These are phyloP conservation scores for Parachlorella kessleri DNA, from an alignment of 139 green algal species.

Conservation along the genomic window DNA sequence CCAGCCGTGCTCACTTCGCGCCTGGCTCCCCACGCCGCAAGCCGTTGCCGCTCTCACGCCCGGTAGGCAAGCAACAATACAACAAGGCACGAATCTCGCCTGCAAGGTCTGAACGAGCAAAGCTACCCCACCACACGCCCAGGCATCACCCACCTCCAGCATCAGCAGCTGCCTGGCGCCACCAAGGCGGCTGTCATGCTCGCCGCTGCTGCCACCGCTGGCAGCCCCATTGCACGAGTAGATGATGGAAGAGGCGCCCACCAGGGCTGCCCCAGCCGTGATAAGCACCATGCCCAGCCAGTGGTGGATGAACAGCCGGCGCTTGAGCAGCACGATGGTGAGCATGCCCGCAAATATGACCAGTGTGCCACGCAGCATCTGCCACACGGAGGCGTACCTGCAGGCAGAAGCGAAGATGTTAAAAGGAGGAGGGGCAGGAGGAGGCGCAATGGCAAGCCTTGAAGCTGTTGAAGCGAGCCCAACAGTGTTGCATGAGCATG, in stretches of 20 bases:
- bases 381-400: conserved; percentile 79
- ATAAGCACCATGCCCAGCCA: conserved; percentile 87
- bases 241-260: conserved; percentile 71
- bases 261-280: conserved; percentile 73
- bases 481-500: no score
- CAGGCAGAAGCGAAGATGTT: no score
- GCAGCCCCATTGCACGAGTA: background rate
- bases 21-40: no score
- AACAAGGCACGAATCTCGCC: no score
- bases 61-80: no score
- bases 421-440: no score
- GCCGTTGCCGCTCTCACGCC: background rate
- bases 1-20: no score
- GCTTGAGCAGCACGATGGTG: conserved; percentile 76
- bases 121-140: no score
- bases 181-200: background rate
- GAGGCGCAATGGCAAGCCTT: no score
- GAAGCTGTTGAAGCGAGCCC: no score
- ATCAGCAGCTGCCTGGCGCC: background rate
- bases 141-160: conserved; percentile 6
- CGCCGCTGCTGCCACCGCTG: background rate
- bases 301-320: conserved; percentile 77
- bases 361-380: conserved; percentile 91
- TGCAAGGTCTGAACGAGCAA: no score
- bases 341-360: conserved; percentile 85